Base-by-base conservation (phyloP, 495 filamentous ascomycete species). In the Podospora appendiculata region DNA sequence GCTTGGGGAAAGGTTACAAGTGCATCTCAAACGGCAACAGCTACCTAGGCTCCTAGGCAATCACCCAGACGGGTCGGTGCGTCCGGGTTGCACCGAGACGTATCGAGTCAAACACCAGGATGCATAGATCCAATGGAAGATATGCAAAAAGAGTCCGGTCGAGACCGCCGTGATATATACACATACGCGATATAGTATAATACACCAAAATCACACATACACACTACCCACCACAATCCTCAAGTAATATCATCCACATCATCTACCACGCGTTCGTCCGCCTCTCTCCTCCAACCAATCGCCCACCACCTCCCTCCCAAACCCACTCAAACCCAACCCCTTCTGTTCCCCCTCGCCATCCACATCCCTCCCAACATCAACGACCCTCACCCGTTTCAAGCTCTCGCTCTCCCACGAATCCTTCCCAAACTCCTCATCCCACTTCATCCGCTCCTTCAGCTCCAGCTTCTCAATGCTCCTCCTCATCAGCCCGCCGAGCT, bases 391-490 rank as follows among this genome's bases (percentile, higher is more conserved):
- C 32, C 59, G 47, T 32, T 44, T 25, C 53, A 56, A 51, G 7
- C 48, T 45, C 51, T 60, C 51, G n/a, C 12, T 25, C 14, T 16
- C 42, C 44, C 43, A 34, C 16, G 25, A 41, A 36, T 50, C 52
- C 10, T 10, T 12, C 4, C 17, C 8, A 19, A 32, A 50, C 25
- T 67, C 56, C 4, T 59, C 48, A 34, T 68, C 62, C 56, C 63
- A 60, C 45, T 51, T 47, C 48, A 35, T 48, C 42, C 61, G 56
- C 47, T 60, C 54, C 45, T 57, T 54, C 1, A 68, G 50, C 57
- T 74, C 70, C 6, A 63, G 1, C 58, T 57, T 65, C 32, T 60
- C 51, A n/a, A 74, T 46, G 45, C 71, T 73, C 7, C 66, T 56
- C 38, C 61, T 46, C 70, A 76, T 72, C 43, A 64, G 33, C 10